Evolutionary conservation across 2,329 filamentous ascomycete genomes (phyloP), one percentile per base, ranked within the genome.

Genomic region (Orbilia brochopaga): DNA sequence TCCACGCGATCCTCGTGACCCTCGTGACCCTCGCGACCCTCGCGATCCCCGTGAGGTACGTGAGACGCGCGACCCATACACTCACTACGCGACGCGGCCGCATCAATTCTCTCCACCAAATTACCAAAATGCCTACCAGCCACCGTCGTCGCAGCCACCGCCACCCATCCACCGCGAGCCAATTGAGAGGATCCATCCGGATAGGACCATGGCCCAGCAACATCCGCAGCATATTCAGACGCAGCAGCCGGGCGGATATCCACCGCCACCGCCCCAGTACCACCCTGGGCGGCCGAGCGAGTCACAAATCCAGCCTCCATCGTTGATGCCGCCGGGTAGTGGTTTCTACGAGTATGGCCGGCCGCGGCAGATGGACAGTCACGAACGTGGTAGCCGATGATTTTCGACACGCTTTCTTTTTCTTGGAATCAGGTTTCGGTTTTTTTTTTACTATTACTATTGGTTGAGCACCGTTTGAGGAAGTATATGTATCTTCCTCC

Each of bases 361-460:
- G n/a, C 66, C 66, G 11, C 46, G 66, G 30, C 66, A 70, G 32
- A 70, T 64, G 66, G 66, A 70, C 60, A 70, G 66, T 27, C 59
- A 70, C 55, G 66, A 70, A 46, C 58, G 66, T 54, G 66, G 58
- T 11, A 64, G 44, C 23, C 54, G 59, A 44, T 70, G 52, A 42
- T 11, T 21, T 32, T 4, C 27, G 27, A 32, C n/a, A n/a, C n/a
- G 27, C 2, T 51, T 15, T 51, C 48, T 7, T 52, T 59, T 19
- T 46, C 10, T 51, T 6, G 32, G 32, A 7, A 6, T 37, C 13
- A 37, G 32, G 32, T 37, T 37, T 37, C 6, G 32, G 6, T 37
- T 37, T 37, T 37, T 13, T 7, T 37, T 37, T 37, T 37, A n/a
- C n/a, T n/a, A n/a, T n/a, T n/a, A n/a, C n/a, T n/a, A n/a, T n/a